Percentiles rank a stretch among this genome's conserved stretches.
phyloP scores from a whole-genome alignment of 1,284 basidiomycete species.

The Laetiporus sulphureus region DNA sequence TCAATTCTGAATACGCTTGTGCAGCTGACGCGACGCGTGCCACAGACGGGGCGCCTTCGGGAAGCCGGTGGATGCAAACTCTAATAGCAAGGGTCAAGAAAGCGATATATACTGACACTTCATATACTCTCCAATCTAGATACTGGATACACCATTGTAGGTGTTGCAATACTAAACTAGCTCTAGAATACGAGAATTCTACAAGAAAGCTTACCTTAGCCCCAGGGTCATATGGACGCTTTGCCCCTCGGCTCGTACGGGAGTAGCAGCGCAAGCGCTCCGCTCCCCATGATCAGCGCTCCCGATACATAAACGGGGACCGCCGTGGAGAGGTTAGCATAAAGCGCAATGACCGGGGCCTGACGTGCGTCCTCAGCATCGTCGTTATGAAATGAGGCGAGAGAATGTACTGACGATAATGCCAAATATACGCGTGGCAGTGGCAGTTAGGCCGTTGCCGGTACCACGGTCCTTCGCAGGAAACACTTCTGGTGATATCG shows the following conservation, averaged over 20 bases:
- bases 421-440: constrained; percentile 52
- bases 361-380: too few relatives aligned
- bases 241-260: constrained; percentile 73
- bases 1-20: too few relatives aligned
- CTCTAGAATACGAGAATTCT: too few relatives aligned
- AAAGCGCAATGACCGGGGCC: constrained; percentile 71
- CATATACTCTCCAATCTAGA: too few relatives aligned
- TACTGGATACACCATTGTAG: too few relatives aligned
- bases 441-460: constrained; percentile 51
- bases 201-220: constrained; percentile 10
- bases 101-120: too few relatives aligned
- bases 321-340: constrained; percentile 56
- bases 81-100: too few relatives aligned
- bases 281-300: constrained; percentile 60
- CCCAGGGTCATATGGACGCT: constrained; percentile 34
- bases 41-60: too few relatives aligned
- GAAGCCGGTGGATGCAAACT: too few relatives aligned
- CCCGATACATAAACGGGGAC: constrained; percentile 77
- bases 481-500: constrained; percentile 65
- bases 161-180: too few relatives aligned
- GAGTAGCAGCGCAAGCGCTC: constrained; percentile 59
- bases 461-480: constrained; percentile 67
- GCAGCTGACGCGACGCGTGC: too few relatives aligned
- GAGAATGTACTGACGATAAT: constrained; percentile 44
- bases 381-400: background rate